Evolutionary conservation across 768 basidiomycete species (phyloP), one percentile per base, ranked within the genome.

Genomic region (Macrolepiota fuliginosa): DNA sequence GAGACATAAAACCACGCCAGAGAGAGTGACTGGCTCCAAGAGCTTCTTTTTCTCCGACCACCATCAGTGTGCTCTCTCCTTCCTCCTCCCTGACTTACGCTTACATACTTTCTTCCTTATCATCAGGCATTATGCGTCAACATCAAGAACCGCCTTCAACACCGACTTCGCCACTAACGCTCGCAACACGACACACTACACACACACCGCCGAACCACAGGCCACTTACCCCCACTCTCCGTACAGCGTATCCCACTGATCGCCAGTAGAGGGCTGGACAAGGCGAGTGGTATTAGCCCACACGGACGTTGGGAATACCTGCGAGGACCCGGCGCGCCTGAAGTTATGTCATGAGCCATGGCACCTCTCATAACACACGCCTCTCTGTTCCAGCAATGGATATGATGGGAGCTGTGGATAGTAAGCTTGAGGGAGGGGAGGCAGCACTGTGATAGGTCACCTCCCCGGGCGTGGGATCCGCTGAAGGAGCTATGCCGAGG

Each of bases 331-430:
- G 29, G 55, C 17, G 42, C 24, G 40, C 42, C 42, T 32, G 40
- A 56, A 45, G 29, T 22, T 29, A 13, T 24, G 39, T 32, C 29
- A 35, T 27, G n/a, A n/a, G n/a, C n/a, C n/a, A 7, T 29, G 42
- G 55, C 55, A 56, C 24, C 55, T 56, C 55, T n/a, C 39, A 46
- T 37, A n/a, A 39, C 42, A 27, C 27, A 32, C 36, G 36, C 35
- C 55, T 56, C 55, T 42, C 39, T 56, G 55, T 56, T 56, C 55
- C 42, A 46, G 42, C 25, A 56, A 29, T 46, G 42, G 42, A 56
- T 25, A 56, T 32, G 55, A 32, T 17, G 55, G 55, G 55, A 29
- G 40, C 40, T 25, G 19, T 45, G 39, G 12, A 56, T 32, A n/a
- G n/a, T n/a, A n/a, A n/a, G n/a, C 2, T 40, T 35, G 15, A 7